Evolutionary conservation across 2,329 filamentous ascomycete genomes (phyloP).

Genomic region (Blastomyces silverae): DNA sequence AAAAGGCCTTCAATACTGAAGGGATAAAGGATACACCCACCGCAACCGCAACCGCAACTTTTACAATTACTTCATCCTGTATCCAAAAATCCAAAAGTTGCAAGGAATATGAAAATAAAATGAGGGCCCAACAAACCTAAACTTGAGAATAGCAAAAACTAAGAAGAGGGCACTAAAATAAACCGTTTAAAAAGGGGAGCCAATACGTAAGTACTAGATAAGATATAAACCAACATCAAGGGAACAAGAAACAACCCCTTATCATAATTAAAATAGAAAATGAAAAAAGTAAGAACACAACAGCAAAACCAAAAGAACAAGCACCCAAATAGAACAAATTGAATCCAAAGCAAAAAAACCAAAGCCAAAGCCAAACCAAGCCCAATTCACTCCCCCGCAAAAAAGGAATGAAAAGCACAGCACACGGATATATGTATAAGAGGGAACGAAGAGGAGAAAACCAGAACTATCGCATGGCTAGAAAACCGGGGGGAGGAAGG

Average conservation of each 20-base stretch:
- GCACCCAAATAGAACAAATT: not conserved
- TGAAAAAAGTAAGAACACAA: not conserved
- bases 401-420: conserved; percentile 11
- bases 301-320: not conserved
- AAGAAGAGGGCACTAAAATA: not conserved
- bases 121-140: not conserved
- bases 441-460: conserved; percentile 27
- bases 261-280: conserved; percentile 4
- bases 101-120: not conserved
- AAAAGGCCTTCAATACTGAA: too few relatives aligned
- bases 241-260: not conserved
- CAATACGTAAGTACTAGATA: not conserved
- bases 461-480: not conserved
- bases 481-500: not conserved
- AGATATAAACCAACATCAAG: not conserved
- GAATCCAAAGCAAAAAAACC: not conserved
- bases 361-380: not conserved
- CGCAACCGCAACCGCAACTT: not conserved
- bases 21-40: not conserved
- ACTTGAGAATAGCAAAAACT: not conserved
- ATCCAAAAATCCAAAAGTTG: not conserved
- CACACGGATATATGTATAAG: not conserved
- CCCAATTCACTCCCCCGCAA: conserved; percentile 6
- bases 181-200: not conserved
- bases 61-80: not conserved